phyloP scores from a whole-genome alignment of 75 land plant genomes.

The Cryptomeria japonica region DNA sequence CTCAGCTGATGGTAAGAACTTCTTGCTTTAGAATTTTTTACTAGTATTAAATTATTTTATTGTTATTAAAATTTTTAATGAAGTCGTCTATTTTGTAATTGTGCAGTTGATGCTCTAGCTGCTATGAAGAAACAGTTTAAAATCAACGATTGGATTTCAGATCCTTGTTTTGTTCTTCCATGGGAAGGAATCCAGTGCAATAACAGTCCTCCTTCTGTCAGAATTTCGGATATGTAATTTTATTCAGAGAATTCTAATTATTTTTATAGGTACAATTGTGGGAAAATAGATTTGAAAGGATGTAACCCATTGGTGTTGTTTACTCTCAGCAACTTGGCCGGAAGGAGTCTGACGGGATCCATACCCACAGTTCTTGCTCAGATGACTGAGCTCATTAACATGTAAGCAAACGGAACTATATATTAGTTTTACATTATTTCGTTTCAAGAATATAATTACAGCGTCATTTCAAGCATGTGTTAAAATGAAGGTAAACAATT shows the following conservation, averaged over 20 bases:
- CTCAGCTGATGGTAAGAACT: neutral
- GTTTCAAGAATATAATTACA: no score
- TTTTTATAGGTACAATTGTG: neutral
- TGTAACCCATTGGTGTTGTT: no score
- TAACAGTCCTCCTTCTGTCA: neutral
- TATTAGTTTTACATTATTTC: no score
- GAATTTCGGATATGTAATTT: neutral
- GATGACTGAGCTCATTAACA: neutral
- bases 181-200: neutral
- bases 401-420: neutral
- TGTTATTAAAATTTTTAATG: neutral
- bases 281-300: no score
- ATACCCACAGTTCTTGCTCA: neutral
- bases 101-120: neutral
- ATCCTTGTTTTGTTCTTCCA: neutral
- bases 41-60: no score
- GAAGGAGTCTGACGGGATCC: neutral
- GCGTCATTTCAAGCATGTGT: no score
- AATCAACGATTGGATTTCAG: neutral
- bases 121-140: neutral
- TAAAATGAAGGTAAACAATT: no score
- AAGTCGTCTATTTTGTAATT: neutral
- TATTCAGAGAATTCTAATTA: neutral
- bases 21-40: neutral
- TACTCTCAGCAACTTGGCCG: neutral